A percentile compares a stretch with the other conserved stretches of the same genome.
These are phyloP conservation scores for Phytopythium oedochilum DNA, from an alignment of 352 stramenopile species.

Conservation along the genomic window DNA sequence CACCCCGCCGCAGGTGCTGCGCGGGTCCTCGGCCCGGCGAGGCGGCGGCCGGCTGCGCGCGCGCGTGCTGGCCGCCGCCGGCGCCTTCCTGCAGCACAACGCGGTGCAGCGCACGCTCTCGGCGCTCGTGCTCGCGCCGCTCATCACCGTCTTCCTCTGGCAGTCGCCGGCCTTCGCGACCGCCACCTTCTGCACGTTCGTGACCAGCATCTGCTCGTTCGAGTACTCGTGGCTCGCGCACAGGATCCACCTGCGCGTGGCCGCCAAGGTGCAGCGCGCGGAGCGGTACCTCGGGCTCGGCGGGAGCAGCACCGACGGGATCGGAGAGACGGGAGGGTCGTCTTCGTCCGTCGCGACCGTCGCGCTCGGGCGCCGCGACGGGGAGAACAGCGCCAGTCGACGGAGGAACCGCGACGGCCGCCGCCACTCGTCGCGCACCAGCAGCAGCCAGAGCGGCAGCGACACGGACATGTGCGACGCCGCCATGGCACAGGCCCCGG, in stretches of 20 bases:
- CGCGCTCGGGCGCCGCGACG: neutral
- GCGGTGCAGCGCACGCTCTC: conserved; percentile 59
- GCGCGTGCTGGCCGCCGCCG: neutral
- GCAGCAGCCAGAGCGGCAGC: conserved; percentile 9
- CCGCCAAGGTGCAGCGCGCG: conserved; percentile 23
- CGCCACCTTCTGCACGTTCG: conserved; percentile 58
- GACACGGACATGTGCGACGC: neutral
- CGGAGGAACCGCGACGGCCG: neutral
- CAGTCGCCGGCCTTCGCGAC: conserved; percentile 57
- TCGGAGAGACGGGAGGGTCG: neutral
- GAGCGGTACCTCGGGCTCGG: conserved; percentile 12
- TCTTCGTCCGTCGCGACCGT: neutral
- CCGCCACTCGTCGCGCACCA: conserved; percentile 4
- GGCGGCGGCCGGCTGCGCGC: neutral
- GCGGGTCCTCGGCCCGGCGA: neutral
- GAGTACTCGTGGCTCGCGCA: conserved; percentile 70
- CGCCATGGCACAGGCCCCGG: too few relatives aligned
- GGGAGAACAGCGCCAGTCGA: neutral
- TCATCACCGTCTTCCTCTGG: conserved; percentile 67
- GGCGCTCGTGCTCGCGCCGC: conserved; percentile 44
- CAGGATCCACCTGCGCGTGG: conserved; percentile 52
- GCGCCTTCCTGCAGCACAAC: conserved; percentile 19
- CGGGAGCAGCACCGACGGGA: neutral
- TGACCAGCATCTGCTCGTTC: conserved; percentile 59
- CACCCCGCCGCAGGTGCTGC: conserved; percentile 3